Evolutionary conservation across 805 yeast species (phyloP), one percentile per base, ranked within the genome.

Genomic region (Dipodascopsis uninucleata): DNA sequence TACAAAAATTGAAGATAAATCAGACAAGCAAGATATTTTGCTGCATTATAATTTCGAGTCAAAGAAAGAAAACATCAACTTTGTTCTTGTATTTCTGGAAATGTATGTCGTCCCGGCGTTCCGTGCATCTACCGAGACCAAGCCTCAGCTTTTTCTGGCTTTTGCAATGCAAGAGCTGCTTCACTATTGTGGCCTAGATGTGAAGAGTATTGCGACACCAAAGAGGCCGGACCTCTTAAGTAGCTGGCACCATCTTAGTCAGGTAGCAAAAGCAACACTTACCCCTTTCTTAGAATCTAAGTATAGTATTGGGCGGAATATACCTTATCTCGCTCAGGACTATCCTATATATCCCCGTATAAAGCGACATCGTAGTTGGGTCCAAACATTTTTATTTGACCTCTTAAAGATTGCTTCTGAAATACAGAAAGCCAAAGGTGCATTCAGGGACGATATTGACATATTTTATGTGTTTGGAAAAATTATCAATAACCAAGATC

Each of bases 111-210:
- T 89, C 6, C 87, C 85, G 26, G 78, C 87, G 1, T 89, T 88
- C 63, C 82, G 94, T 79, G 88, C 96, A 0, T 82, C 96, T 1
- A 84, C 82, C 26, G 88, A 88, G 59, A 96, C 97, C 0, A 76
- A 78, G 18, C 77, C 79, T 38, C 98, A 93, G 62, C 71, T 85
- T 46, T 85, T 82, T 59, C 72, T 88, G 28, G 96, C 96, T 0
- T 83, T 77, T 62, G 83, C 90, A 0, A 85, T 93, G 77, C 99
- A 93, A 61, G 93, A 87, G 52, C 80, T 82, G 38, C 65, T 93
- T 40, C 79, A 79, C 52, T 73, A 78, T 12, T 71, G 87, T 59
- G 79, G 76, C 2, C 63, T 80, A 18, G 68, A 65, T 17, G 25
- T 46, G n/a, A 21, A 28, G 5, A 17, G 46, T 7, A 33, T 48